A percentile compares a stretch with the other conserved stretches of the same genome.
phyloP scores from a whole-genome alignment of 768 basidiomycete genomes.

The Suillus luteus region DNA sequence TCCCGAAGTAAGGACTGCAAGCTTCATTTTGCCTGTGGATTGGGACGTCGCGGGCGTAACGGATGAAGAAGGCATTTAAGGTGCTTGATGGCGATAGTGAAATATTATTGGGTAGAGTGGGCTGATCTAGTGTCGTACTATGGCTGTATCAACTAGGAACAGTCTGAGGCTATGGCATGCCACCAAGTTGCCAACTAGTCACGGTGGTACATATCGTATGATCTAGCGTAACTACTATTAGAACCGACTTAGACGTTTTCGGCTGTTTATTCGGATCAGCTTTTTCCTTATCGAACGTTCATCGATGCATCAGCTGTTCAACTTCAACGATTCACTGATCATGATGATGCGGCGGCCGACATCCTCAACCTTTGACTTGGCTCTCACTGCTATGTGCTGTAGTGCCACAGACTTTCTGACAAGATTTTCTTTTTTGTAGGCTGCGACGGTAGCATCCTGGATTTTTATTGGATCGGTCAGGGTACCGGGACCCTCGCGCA shows the following conservation, averaged over 20 bases:
- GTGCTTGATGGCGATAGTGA: conserved; percentile 8
- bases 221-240: no score
- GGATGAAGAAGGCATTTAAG: conserved; percentile 5
- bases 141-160: neutral
- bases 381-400: neutral
- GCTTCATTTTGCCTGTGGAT: conserved; percentile 58
- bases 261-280: neutral
- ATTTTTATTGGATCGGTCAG: neutral
- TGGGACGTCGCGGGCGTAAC: neutral
- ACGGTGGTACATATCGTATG: conserved; percentile 2
- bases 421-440: neutral
- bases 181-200: neutral
- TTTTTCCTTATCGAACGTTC: neutral
- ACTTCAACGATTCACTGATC: no score
- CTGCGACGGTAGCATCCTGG: neutral
- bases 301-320: neutral
- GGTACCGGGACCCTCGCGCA: neutral
- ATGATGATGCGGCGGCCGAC: neutral
- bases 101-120: conserved; percentile 6
- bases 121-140: conserved; percentile 2
- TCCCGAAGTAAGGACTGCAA: conserved; percentile 93
- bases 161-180: neutral
- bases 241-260: conserved; percentile 5
- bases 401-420: neutral
- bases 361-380: neutral